Evolutionary conservation across 2,329 filamentous ascomycete species (phyloP).

Genomic region (Xylariaceae sp.): DNA sequence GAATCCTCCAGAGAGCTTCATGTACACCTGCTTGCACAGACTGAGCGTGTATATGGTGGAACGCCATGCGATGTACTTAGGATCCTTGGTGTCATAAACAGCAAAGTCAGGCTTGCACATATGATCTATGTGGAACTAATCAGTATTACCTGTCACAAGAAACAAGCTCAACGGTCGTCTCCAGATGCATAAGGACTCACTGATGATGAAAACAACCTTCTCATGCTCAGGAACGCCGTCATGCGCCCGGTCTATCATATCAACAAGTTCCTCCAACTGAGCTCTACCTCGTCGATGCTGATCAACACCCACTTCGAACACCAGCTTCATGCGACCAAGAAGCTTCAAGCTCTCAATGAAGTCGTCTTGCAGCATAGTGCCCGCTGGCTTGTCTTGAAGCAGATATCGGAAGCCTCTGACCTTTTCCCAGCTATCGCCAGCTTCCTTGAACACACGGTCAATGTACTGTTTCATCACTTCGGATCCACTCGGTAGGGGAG

Average conservation of each 20-base stretch:
- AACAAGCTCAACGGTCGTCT: not conserved
- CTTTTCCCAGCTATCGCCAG: slow-evolving; percentile 61
- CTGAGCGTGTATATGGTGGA: slow-evolving; percentile 64
- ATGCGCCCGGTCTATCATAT: slow-evolving; percentile 66
- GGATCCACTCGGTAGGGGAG: slow-evolving; percentile 67
- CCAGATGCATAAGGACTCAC: slow-evolving; percentile 42
- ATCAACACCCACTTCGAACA: slow-evolving; percentile 84
- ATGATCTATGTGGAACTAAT: slow-evolving; percentile 59
- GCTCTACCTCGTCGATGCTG: slow-evolving; percentile 69
- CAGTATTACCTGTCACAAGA: not conserved
- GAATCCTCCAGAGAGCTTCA: slow-evolving; percentile 89
- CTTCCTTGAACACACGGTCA: slow-evolving; percentile 52
- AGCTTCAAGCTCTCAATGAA: slow-evolving; percentile 66
- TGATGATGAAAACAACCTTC: slow-evolving; percentile 65
- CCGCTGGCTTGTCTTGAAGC: slow-evolving; percentile 69
- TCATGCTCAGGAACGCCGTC: slow-evolving; percentile 55
- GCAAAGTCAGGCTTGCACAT: slow-evolving; percentile 81
- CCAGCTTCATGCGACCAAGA: slow-evolving; percentile 58
- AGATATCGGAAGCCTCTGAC: slow-evolving; percentile 80
- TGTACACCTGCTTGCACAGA: slow-evolving; percentile 63
- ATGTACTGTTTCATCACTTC: slow-evolving; percentile 63
- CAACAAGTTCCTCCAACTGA: slow-evolving; percentile 67
- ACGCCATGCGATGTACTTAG: slow-evolving; percentile 65
- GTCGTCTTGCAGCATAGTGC: slow-evolving; percentile 57
- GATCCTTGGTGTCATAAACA: slow-evolving; percentile 55